Conservation (phyloP, 2,329 filamentous ascomycete species). For the Stagonosporopsis cucurbitacearum region DNA sequence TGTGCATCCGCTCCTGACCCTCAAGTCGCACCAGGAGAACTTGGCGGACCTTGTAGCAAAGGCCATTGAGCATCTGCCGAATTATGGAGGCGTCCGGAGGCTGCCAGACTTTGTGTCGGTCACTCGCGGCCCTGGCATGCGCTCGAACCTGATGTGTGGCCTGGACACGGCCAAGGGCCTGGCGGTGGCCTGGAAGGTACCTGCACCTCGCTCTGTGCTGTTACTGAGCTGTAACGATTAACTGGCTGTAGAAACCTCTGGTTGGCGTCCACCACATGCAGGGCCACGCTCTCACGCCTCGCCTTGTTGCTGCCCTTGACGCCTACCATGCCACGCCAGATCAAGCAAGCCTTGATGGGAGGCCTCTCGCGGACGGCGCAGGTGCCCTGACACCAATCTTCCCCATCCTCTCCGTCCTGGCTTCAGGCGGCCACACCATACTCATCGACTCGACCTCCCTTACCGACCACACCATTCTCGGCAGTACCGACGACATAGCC, state of each 20-base stretch:
- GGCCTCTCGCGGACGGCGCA: slow-evolving; percentile 10
- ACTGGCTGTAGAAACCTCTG: slow-evolving; percentile 65
- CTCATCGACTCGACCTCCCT: slow-evolving; percentile 76
- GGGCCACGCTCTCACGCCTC: slow-evolving; percentile 87
- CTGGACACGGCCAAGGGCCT: slow-evolving; percentile 87
- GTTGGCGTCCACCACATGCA: slow-evolving; percentile 97
- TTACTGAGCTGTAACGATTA: neutral
- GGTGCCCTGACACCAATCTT: slow-evolving; percentile 62
- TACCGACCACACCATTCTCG: slow-evolving; percentile 74
- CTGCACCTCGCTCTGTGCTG: neutral
- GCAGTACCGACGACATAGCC: slow-evolving; percentile 78
- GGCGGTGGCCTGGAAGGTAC: slow-evolving; percentile 74
- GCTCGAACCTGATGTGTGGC: slow-evolving; percentile 76
- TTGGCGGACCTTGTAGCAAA: slow-evolving; percentile 72
- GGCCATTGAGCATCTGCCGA: slow-evolving; percentile 65
- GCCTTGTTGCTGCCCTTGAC: slow-evolving; percentile 71
- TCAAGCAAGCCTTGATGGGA: neutral
- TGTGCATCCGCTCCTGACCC: slow-evolving; percentile 78
- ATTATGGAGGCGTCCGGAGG: slow-evolving; percentile 12
- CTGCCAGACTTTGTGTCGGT: slow-evolving; percentile 85
- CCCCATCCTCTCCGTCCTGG: slow-evolving; percentile 86
- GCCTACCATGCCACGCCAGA: neutral
- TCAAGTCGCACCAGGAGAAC: slow-evolving; percentile 75
- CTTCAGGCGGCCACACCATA: slow-evolving; percentile 91
- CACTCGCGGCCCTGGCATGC: slow-evolving; percentile 91